Evolutionary conservation across 2,329 filamentous ascomycete genomes (phyloP), one percentile per base, ranked within the genome.

Genomic region (Trichoderma sp.): DNA sequence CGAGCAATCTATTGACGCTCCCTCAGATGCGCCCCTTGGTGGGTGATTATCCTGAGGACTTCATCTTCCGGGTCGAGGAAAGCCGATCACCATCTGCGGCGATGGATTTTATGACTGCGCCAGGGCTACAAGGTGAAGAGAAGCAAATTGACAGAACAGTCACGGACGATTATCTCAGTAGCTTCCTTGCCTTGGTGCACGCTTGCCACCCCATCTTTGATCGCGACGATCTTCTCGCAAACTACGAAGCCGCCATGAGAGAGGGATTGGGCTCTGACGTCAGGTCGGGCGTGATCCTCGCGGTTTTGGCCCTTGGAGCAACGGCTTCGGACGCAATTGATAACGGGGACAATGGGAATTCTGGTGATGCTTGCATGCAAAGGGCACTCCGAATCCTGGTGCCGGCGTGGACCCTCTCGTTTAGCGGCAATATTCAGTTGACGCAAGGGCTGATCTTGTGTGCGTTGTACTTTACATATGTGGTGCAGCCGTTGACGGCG

Each of bases 401-500:
- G 33, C 67, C 75, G n/a, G 75, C 76, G n/a, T 77, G 76, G 76
- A 75, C 69, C 16, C 31, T 77, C 12, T 75, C 67, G 31, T 77
- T 77, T 31, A 77, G 71, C 41, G 69, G 74, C 16, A 71, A 73
- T 27, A 41, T 76, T n/a, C 31, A 74, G 16, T 14, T 76, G 11
- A 69, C 77, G 18, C 76, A 76, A 68, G 78, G 74, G 6, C 50
- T 79, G 16, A 71, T 78, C 6, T 64, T 78, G 12, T 76, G 74
- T 18, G 77, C 78, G 12, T 31, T 79, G 38, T 79, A 79, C 56
- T 76, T 78, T 45, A 75, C 75, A 3, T 79, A 77, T 35, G 72
- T 72, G 33, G 77, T 74, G 18, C 71, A 77, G 59, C 77, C 76
- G 38, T 64, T 79, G 71, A 76, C 73, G 63, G 78, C 78, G 6